Evolutionary conservation across 2,329 filamentous ascomycete species (phyloP).

Genomic region (Venturia asperata): DNA sequence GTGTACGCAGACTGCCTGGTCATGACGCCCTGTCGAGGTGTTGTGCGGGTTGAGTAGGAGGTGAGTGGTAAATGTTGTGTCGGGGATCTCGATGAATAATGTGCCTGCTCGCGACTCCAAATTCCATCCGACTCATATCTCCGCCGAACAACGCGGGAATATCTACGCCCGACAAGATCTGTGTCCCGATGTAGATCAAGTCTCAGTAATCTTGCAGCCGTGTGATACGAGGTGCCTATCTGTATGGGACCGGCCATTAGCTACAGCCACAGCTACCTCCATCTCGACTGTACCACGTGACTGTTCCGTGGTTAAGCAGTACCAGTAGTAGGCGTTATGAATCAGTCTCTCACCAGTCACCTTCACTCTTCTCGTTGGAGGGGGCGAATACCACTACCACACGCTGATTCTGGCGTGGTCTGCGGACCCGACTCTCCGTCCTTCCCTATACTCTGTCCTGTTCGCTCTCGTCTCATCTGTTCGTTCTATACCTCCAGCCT

Average conservation of each 20-base stretch:
- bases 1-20: background rate
- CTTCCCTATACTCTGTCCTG: background rate
- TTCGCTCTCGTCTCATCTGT: background rate
- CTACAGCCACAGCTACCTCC: too few species aligned
- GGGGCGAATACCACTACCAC: slow-evolving; percentile 3
- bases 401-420: slow-evolving; percentile 11
- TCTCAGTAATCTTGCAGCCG: too few species aligned
- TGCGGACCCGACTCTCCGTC: background rate
- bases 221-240: too few species aligned
- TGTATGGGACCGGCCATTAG: too few species aligned
- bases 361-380: slow-evolving; percentile 1
- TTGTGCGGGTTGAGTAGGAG: background rate
- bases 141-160: background rate
- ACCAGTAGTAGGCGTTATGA: background rate
- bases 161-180: background rate
- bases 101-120: background rate
- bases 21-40: background rate
- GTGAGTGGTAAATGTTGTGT: background rate
- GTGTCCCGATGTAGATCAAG: too few species aligned
- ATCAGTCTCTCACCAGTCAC: background rate
- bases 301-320: background rate
- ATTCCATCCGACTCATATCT: background rate
- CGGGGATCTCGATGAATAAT: background rate
- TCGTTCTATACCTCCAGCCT: background rate
- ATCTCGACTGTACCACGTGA: background rate